Evolutionary conservation across 148 eudicot genomes (phyloP), one percentile per base, ranked within the genome.

Genomic region (Simmondsia chinensis): DNA sequence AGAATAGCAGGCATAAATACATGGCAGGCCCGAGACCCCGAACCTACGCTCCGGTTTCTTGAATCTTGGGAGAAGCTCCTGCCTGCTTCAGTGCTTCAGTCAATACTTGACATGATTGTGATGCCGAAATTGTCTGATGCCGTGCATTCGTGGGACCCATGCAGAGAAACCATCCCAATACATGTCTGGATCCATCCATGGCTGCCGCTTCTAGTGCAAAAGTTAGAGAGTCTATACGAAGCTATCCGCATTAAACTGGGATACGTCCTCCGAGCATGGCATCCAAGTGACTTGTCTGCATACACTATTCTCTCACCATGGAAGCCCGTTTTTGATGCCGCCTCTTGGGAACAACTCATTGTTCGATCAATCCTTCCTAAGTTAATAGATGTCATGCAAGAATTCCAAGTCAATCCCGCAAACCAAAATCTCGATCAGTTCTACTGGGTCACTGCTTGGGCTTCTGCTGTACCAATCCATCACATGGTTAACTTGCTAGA

Each of bases 101-200:
- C 61, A n/a, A 66, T 75, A 37, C 48, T 80, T 19, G 82, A 80
- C 42, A n/a, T n/a, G n/a, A n/a, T n/a, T n/a, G n/a, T n/a, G n/a
- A n/a, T n/a, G n/a, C n/a, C n/a, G n/a, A n/a, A 80, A 43, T 30
- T 75, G 31, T 56, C 71, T 8, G 71, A 67, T 57, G 82, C 82
- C 10, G 76, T 79, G 25, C 79, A 69, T 19, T 72, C 65, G 1
- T 79, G 87, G 87, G 82, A 79, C 33, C 87, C 79, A 13, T 70
- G 76, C 18, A 12, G 36, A 22, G 87, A 79, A 63, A 79, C 74
- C 2, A 70, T 75, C 34, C 73, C 87, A 2, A 72, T 79, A 12
- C 87, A 79, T 54, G 53, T 57, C 0, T 75, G 82, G 87, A 30
- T 79, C 39, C 87, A 79, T 50, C 87, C 87, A 25, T 79, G 87